Evolutionary conservation across 2,329 filamentous ascomycete genomes (phyloP).

Genomic region (Fusarium graminum): DNA sequence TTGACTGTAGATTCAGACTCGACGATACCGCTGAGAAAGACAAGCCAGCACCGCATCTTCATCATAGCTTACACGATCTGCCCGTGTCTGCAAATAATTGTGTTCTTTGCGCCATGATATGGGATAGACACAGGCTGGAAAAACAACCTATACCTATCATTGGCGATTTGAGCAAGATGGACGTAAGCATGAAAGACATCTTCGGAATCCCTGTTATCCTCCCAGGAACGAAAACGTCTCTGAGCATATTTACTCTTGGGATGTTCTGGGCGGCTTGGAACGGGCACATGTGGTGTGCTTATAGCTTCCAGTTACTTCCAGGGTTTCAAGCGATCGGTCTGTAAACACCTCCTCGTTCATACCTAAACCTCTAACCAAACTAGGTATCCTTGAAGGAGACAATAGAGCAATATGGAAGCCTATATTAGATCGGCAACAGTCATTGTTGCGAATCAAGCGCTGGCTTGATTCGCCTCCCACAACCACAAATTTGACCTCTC

Average conservation of each 20-base stretch:
- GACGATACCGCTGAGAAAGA: neutral
- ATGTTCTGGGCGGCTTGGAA: slow-evolving; percentile 8
- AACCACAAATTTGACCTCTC: slow-evolving; percentile 4
- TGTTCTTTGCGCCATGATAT: slow-evolving; percentile 38
- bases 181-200: neutral
- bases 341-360: neutral
- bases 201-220: slow-evolving; percentile 23
- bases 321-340: slow-evolving; percentile 22
- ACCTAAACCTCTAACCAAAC: neutral
- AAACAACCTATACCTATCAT: neutral
- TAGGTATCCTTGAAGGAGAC: neutral
- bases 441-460: slow-evolving; percentile 18
- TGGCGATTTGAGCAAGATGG: slow-evolving; percentile 2
- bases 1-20: slow-evolving; percentile 24
- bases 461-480: slow-evolving; percentile 23
- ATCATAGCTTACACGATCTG: slow-evolving; percentile 20
- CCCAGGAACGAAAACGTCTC: neutral
- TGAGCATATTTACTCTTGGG: slow-evolving; percentile 22
- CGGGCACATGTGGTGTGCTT: slow-evolving; percentile 1
- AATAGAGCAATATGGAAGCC: slow-evolving; percentile 23
- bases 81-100: slow-evolving; percentile 15
- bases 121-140: slow-evolving; percentile 17
- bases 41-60: slow-evolving; percentile 7
- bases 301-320: slow-evolving; percentile 12
- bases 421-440: slow-evolving; percentile 24